A percentile compares a stretch with the other conserved stretches of the same genome.
Conservation (phyloP, 306 rosid genomes). For the Styphnolobium japonicum region DNA sequence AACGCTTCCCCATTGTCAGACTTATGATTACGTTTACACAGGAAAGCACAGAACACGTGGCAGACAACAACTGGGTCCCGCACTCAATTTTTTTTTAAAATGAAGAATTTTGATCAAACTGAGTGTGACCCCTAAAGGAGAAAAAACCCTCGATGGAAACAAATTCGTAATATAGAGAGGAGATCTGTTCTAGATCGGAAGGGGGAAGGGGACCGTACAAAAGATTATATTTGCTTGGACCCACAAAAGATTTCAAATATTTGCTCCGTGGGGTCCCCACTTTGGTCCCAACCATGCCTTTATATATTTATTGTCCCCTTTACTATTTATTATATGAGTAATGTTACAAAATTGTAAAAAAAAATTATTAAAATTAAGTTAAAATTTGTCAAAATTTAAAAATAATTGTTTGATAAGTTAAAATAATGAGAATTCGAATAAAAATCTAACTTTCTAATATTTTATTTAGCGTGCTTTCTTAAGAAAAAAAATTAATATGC, state of each 20-base stretch:
- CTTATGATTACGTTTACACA: slow-evolving; percentile 27
- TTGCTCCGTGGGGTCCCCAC: slow-evolving; percentile 5
- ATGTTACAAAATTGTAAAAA: no score
- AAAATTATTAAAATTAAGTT: no score
- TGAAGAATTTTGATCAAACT: slow-evolving; percentile 28
- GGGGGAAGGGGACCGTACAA: slow-evolving; percentile 25
- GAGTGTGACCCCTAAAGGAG: background rate
- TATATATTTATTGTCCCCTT: slow-evolving; percentile 19
- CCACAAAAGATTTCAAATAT: slow-evolving; percentile 27
- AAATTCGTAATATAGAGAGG: slow-evolving; percentile 48
- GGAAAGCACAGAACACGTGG: slow-evolving; percentile 47
- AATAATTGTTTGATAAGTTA: no score
- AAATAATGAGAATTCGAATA: no score
- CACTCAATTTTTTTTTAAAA: slow-evolving; percentile 31
- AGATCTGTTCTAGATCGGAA: slow-evolving; percentile 35
- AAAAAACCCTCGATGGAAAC: slow-evolving; percentile 39
- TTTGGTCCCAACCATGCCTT: slow-evolving; percentile 8
- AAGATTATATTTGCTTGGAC: slow-evolving; percentile 39
- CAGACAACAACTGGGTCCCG: slow-evolving; percentile 44
- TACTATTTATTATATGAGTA: background rate
- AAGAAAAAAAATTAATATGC: no score
- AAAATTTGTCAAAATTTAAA: no score
- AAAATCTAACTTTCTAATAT: no score
- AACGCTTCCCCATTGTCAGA: slow-evolving; percentile 11
- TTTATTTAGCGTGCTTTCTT: no score